Base-by-base conservation (phyloP, 2,329 filamentous ascomycete species). In the Dryadomyces sulphureus region DNA sequence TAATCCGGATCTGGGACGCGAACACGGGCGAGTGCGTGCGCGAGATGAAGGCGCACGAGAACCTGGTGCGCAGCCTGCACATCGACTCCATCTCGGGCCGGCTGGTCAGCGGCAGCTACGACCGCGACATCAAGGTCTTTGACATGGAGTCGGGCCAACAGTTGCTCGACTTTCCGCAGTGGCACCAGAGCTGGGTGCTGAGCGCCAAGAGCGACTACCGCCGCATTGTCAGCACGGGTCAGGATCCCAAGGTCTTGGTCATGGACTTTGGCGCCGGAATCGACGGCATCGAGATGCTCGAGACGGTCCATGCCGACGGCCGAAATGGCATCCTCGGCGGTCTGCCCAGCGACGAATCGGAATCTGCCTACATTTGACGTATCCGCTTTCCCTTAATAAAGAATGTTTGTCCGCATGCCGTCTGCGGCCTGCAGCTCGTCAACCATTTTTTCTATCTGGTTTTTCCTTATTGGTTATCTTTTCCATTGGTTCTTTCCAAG, bases 141-240 rank as follows among this genome's bases (percentile, higher is more conserved):
- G 84, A 95, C 60, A 83, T 92, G 65, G 78, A 81, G 52, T 82
- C 81, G 3, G 90, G 89, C 30, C 68, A 79, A 41, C 73, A 87
- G 54, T 73, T 90, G 49, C 76, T 93, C 51, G 81, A 88, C 55
- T 90, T 95, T 56, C 84, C 88, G n/a, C 80, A 84, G 54, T 96
- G 89, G 88, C 94, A 94, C 48, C 82, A 83, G 11, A 94, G 87
- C 63, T 98, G 92, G 92, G 93, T 98, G 57, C 67, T 98, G 49
- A 89, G 86, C 52, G 92, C 92, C 44, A 95, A 95, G 71, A 89
- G 85, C 52, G 90, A 98, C 60, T 96, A 96, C 62, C 75, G 90
- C 49, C 79, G 92, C 50, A 92, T 98, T 52, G 85, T 98, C 51
- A 92, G 87, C 55, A 94, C 90, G 1, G 92, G 89, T 43, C 92